These are phyloP conservation scores for Penicillium alfredii DNA, from an alignment of 495 filamentous ascomycete species.

Conservation along the genomic window DNA sequence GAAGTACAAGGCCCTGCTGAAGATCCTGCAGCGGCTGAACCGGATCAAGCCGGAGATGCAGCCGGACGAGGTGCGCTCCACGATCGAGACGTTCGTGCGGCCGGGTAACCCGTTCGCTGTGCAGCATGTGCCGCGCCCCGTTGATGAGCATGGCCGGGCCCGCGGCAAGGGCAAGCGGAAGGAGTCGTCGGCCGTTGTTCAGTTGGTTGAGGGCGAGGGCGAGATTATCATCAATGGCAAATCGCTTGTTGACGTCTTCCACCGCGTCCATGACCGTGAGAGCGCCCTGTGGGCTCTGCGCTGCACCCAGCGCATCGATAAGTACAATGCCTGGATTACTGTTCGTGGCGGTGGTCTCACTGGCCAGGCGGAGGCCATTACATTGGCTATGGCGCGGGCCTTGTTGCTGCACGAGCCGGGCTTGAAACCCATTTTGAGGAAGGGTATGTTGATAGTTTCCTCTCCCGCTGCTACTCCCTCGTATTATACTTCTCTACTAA, in stretches of 20 bases:
- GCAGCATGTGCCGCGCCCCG: conserved; percentile 43
- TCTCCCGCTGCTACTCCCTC: conserved; percentile 1
- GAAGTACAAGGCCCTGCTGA: conserved; percentile 70
- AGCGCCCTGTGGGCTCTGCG: conserved; percentile 88
- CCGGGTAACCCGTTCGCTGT: conserved; percentile 65
- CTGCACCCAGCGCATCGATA: conserved; percentile 75
- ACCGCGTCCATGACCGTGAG: conserved; percentile 86
- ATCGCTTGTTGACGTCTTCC: conserved; percentile 69
- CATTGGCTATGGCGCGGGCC: conserved; percentile 84
- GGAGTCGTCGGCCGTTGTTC: conserved; percentile 73
- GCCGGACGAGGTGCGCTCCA: conserved; percentile 57
- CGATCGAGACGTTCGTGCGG: conserved; percentile 65
- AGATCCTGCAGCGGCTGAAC: conserved; percentile 73
- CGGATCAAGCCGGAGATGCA: conserved; percentile 75
- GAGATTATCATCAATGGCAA: conserved; percentile 88
- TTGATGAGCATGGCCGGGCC: conserved; percentile 72
- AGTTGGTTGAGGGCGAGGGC: conserved; percentile 84
- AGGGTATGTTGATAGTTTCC: conserved; percentile 59
- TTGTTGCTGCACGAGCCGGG: conserved; percentile 84
- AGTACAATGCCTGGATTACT: conserved; percentile 92
- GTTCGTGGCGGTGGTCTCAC: conserved; percentile 83
- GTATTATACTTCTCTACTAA: conserved; percentile 18
- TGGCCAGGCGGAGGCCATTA: conserved; percentile 92
- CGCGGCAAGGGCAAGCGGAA: conserved; percentile 80
- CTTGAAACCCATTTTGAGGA: conserved; percentile 78